These are phyloP conservation scores for Claviceps fusiformis DNA, from an alignment of 2,329 filamentous ascomycete species.

Conservation along the genomic window DNA sequence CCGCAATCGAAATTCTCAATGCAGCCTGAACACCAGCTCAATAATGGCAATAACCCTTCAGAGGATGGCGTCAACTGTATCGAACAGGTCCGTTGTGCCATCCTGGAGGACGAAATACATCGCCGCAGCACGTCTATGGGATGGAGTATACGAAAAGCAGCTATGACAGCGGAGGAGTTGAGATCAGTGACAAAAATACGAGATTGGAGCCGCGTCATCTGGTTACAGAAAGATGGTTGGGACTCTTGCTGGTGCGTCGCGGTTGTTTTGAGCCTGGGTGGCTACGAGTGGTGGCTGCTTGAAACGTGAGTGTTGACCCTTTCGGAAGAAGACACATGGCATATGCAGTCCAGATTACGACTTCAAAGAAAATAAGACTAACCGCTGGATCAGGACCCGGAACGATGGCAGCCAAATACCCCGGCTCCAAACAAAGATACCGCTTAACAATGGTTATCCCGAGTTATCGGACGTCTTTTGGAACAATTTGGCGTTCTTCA, in stretches of 20 bases:
- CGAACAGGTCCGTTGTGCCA: conserved; percentile 47
- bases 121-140: conserved; percentile 47
- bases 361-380: neutral
- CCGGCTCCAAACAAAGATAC: conserved; percentile 25
- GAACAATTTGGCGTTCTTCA: conserved; percentile 35
- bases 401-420: conserved; percentile 12
- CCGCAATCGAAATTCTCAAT: conserved; percentile 45
- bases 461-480: conserved; percentile 37
- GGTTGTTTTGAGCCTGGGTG: conserved; percentile 54
- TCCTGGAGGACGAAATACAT: conserved; percentile 47
- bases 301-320: conserved; percentile 34
- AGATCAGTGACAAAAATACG: conserved; percentile 49
- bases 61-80: conserved; percentile 44
- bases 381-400: conserved; percentile 8
- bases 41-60: conserved; percentile 40
- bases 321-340: neutral
- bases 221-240: conserved; percentile 65
- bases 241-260: conserved; percentile 57
- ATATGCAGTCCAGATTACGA: conserved; percentile 7
- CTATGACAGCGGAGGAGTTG: conserved; percentile 39
- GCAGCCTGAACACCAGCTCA: conserved; percentile 51
- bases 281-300: conserved; percentile 69
- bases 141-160: conserved; percentile 42
- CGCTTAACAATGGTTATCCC: conserved; percentile 29
- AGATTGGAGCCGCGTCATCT: conserved; percentile 49